Conservation (phyloP, 2,329 filamentous ascomycete species). For the Chaetoscypha palmicola region DNA sequence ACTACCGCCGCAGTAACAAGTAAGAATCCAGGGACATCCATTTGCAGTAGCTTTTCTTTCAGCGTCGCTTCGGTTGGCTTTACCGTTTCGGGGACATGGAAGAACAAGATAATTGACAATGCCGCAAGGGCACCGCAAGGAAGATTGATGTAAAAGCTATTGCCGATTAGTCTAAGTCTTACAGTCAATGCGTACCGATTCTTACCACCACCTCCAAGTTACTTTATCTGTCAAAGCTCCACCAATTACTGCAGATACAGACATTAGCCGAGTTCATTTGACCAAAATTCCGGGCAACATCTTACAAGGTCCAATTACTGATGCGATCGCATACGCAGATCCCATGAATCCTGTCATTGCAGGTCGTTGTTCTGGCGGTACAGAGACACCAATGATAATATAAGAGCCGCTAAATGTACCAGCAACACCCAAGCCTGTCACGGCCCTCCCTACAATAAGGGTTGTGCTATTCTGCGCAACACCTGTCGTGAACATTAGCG, state of each 20-base stretch:
- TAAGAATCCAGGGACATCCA: constrained; percentile 39
- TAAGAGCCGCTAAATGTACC: constrained; percentile 35
- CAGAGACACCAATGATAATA: constrained; percentile 37
- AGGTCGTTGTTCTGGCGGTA: constrained; percentile 30
- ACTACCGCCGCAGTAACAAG: constrained; percentile 38
- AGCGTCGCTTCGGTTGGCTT: constrained; percentile 27
- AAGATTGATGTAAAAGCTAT: constrained; percentile 31
- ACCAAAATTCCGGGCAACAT: constrained; percentile 34
- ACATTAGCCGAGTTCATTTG: constrained; percentile 28
- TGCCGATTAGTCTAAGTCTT: neutral
- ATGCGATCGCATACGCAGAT: constrained; percentile 26
- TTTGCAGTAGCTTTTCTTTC: constrained; percentile 37
- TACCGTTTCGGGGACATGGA: constrained; percentile 31
- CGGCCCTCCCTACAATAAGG: constrained; percentile 32
- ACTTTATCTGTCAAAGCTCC: neutral
- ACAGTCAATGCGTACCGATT: neutral
- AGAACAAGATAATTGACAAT: constrained; percentile 35
- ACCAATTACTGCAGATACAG: neutral
- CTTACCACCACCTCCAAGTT: neutral
- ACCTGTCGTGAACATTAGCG: constrained; percentile 10
- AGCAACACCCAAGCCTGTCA: constrained; percentile 31
- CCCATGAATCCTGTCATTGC: constrained; percentile 32
- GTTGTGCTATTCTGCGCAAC: constrained; percentile 32
- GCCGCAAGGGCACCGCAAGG: constrained; percentile 33
- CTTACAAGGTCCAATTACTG: constrained; percentile 30